phyloP scores from a whole-genome alignment of 352 stramenopile genomes.

The Phytophthora citricola region DNA sequence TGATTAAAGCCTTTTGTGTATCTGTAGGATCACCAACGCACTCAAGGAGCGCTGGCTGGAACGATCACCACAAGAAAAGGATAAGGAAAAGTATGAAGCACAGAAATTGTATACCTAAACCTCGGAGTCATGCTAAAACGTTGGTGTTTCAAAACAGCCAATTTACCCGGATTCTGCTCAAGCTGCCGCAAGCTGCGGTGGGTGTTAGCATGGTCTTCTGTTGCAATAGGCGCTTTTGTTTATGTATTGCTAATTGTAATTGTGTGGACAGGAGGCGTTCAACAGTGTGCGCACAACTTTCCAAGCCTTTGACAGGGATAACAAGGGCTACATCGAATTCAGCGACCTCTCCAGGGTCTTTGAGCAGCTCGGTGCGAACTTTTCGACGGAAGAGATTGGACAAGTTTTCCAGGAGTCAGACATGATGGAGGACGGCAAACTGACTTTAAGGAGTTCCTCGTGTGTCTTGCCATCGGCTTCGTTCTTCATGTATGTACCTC shows the following conservation, averaged over 20 bases:
- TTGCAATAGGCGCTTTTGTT: not conserved
- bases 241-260: no score
- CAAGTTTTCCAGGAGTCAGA: constrained; percentile 87
- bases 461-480: constrained; percentile 87
- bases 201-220: not conserved
- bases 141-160: constrained; percentile 39
- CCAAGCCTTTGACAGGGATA: constrained; percentile 60
- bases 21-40: constrained; percentile 73
- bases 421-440: constrained; percentile 78
- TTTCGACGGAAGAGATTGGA: constrained; percentile 73
- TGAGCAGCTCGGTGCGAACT: constrained; percentile 77
- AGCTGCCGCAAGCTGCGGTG: constrained; percentile 69
- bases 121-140: no score
- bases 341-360: constrained; percentile 74
- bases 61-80: constrained; percentile 47
- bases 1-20: constrained; percentile 6
- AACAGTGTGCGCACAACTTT: constrained; percentile 84
- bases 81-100: constrained; percentile 51
- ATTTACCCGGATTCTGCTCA: constrained; percentile 85
- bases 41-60: constrained; percentile 79
- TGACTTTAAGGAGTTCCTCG: constrained; percentile 90
- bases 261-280: constrained; percentile 56
- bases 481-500: constrained; percentile 76
- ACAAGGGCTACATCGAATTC: constrained; percentile 83
- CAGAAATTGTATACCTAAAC: not conserved